phyloP scores from a whole-genome alignment of 495 filamentous ascomycete species.

The Penicillium angulare region DNA sequence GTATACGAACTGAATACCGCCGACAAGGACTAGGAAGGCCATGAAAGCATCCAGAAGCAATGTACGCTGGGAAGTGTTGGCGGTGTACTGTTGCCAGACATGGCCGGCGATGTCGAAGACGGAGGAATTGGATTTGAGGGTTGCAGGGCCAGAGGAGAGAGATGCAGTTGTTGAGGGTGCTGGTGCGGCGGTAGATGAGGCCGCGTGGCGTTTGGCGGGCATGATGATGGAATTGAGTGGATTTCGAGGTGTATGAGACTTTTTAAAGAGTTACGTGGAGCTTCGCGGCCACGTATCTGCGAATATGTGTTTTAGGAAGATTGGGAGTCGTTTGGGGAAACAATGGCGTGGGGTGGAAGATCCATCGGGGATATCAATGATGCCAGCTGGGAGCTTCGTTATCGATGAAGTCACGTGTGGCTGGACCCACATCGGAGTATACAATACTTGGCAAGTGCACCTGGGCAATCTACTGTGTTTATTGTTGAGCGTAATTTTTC shows the following conservation, averaged over 20 bases:
- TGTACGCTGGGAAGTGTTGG: slow-evolving; percentile 81
- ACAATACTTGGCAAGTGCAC: neutral
- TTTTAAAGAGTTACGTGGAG: too few species aligned
- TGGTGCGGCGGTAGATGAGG: slow-evolving; percentile 37
- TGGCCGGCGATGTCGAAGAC: slow-evolving; percentile 51
- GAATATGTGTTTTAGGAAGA: slow-evolving; percentile 1
- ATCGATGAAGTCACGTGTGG: slow-evolving; percentile 27
- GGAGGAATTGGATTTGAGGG: slow-evolving; percentile 42
- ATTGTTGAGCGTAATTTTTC: neutral
- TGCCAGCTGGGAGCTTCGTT: slow-evolving; percentile 37
- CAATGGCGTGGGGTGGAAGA: slow-evolving; percentile 24
- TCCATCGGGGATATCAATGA: slow-evolving; percentile 17
- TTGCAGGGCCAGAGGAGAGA: slow-evolving; percentile 45
- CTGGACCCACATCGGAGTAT: slow-evolving; percentile 9
- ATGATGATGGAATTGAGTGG: slow-evolving; percentile 30
- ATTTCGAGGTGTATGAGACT: neutral
- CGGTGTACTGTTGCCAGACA: slow-evolving; percentile 72
- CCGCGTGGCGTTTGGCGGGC: slow-evolving; percentile 50
- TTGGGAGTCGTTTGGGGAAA: neutral
- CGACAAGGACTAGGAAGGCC: slow-evolving; percentile 82
- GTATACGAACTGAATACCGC: slow-evolving; percentile 89
- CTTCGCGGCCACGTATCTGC: too few species aligned
- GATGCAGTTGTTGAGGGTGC: slow-evolving; percentile 30
- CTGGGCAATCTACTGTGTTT: neutral
- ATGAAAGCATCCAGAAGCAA: slow-evolving; percentile 93